Conservation (phyloP, 1,139 yeast species). For the Geotrichum carabidarum region DNA sequence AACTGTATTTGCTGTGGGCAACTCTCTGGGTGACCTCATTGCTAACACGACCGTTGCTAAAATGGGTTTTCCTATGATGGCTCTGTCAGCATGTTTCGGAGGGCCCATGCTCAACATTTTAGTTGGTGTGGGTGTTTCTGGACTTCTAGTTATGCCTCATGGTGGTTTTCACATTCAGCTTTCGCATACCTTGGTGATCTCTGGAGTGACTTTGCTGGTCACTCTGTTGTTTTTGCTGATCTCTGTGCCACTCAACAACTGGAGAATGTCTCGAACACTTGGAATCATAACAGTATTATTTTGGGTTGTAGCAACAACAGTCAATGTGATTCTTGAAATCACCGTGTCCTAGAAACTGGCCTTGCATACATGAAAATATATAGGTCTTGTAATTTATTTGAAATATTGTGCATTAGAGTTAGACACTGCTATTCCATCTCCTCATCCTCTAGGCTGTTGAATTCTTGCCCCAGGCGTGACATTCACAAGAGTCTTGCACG, state of each 20-base stretch:
- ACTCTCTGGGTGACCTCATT: conserved; percentile 82
- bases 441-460: too few relatives aligned
- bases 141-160: conserved; percentile 47
- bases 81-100: conserved; percentile 91
- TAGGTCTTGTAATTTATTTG: neutral
- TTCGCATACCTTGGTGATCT: conserved; percentile 47
- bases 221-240: conserved; percentile 52
- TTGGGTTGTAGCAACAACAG: conserved; percentile 47
- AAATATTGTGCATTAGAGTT: neutral
- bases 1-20: conserved; percentile 88
- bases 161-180: conserved; percentile 39
- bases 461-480: too few relatives aligned
- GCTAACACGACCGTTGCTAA: conserved; percentile 78
- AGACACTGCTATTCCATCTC: neutral
- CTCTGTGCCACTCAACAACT: conserved; percentile 56
- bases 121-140: conserved; percentile 63
- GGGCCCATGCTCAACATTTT: conserved; percentile 71
- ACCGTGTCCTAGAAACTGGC: neutral
- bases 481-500: too few relatives aligned
- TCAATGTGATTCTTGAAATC: conserved; percentile 32
- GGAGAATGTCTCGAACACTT: conserved; percentile 58
- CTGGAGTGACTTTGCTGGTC: conserved; percentile 49
- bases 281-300: conserved; percentile 51
- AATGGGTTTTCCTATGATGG: conserved; percentile 89
- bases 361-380: neutral